A percentile compares a stretch with the other conserved stretches of the same genome.
phyloP scores from a whole-genome alignment of 2,329 filamentous ascomycete genomes.

The Bimuria novae-zelandiae region DNA sequence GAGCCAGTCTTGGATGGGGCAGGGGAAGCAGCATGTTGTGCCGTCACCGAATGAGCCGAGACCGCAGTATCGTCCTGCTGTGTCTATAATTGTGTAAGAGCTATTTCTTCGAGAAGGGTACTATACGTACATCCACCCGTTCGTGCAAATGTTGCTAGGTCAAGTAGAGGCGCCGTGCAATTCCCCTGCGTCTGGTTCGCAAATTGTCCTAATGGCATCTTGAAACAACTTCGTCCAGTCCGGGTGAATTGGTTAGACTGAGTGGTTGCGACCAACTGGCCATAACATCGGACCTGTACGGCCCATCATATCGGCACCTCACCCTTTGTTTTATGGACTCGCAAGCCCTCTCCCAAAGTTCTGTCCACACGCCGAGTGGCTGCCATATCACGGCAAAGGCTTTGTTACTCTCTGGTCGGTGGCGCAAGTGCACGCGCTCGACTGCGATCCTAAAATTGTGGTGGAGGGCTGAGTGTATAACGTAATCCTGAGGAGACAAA shows the following conservation, averaged over 20 bases:
- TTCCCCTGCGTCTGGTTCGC: slow-evolving; percentile 18
- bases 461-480: background rate
- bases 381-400: background rate
- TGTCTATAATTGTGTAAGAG: slow-evolving; percentile 40
- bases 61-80: slow-evolving; percentile 59
- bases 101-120: background rate
- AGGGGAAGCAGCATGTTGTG: slow-evolving; percentile 78
- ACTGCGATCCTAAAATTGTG: background rate
- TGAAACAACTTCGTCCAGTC: background rate
- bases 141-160: slow-evolving; percentile 22
- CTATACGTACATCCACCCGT: slow-evolving; percentile 28
- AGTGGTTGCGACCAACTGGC: background rate
- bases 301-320: background rate
- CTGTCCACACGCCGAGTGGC: background rate
- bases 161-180: slow-evolving; percentile 30
- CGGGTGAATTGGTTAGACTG: background rate
- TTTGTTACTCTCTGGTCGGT: slow-evolving; percentile 1
- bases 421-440: slow-evolving; percentile 2
- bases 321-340: slow-evolving; percentile 6
- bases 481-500: background rate
- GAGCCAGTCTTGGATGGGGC: slow-evolving; percentile 77
- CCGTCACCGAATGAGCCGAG: slow-evolving; percentile 48
- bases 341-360: background rate
- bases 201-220: slow-evolving; percentile 18
- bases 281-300: background rate